Evolutionary conservation across 495 filamentous ascomycete genomes (phyloP).

Genomic region (Tetracladium marchalianum): DNA sequence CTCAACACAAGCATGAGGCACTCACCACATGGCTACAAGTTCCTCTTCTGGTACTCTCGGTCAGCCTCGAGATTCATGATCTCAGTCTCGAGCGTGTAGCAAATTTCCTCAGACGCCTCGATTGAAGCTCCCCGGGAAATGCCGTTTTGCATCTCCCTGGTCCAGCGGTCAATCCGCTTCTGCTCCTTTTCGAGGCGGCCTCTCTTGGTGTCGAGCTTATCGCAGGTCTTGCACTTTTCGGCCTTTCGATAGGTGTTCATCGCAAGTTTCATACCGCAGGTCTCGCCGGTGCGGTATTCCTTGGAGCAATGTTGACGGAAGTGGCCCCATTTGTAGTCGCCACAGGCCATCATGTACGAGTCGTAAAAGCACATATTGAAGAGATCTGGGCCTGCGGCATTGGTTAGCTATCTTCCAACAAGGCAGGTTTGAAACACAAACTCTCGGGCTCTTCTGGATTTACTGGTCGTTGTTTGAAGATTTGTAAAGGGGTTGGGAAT

Average conservation of each 20-base stretch:
- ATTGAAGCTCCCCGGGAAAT: conserved; percentile 68
- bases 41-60: conserved; percentile 21
- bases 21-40: neutral
- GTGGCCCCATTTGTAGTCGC: conserved; percentile 92
- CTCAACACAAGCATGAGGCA: neutral
- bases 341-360: conserved; percentile 53
- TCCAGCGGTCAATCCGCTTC: conserved; percentile 75
- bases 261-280: conserved; percentile 75
- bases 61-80: conserved; percentile 46
- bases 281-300: conserved; percentile 97
- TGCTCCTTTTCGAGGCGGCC: conserved; percentile 65
- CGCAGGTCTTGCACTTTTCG: conserved; percentile 42
- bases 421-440: conserved; percentile 6
- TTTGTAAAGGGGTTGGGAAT: neutral
- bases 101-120: conserved; percentile 58
- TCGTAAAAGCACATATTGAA: conserved; percentile 86
- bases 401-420: conserved; percentile 3
- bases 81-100: conserved; percentile 50
- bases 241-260: conserved; percentile 8
- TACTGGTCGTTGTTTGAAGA: conserved; percentile 8
- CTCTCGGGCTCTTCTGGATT: neutral
- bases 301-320: conserved; percentile 91
- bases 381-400: neutral
- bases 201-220: conserved; percentile 81
- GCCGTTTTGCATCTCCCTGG: conserved; percentile 41